Evolutionary conservation across 2,329 filamentous ascomycete species (phyloP).

Genomic region (Daldinia sp.): DNA sequence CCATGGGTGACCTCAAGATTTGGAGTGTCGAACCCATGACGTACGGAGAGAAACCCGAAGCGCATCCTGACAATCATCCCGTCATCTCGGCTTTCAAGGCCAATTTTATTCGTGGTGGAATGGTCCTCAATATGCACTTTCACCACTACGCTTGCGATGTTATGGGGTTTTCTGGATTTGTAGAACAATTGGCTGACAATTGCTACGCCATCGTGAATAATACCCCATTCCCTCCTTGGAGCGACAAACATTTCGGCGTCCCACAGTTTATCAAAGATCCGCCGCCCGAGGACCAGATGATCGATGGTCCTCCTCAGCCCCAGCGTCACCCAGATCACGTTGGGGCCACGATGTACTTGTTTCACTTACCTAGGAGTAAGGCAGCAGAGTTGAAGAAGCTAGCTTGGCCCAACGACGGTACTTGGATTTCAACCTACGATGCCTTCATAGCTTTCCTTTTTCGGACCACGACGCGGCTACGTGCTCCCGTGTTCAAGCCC

Average conservation of each 20-base stretch:
- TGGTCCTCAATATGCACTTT: constrained; percentile 53
- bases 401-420: constrained; percentile 44
- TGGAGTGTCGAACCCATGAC: constrained; percentile 49
- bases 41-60: constrained; percentile 52
- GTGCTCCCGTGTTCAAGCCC: constrained; percentile 47
- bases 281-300: constrained; percentile 40
- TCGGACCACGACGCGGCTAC: constrained; percentile 49
- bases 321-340: constrained; percentile 45
- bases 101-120: constrained; percentile 52
- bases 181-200: constrained; percentile 54
- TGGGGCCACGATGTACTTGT: constrained; percentile 45
- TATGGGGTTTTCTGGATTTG: constrained; percentile 52
- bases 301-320: constrained; percentile 46
- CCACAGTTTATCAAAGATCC: constrained; percentile 46
- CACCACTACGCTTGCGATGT: constrained; percentile 56
- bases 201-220: constrained; percentile 48
- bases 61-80: constrained; percentile 47
- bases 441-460: constrained; percentile 54
- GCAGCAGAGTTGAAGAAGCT: constrained; percentile 51
- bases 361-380: constrained; percentile 56
- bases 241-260: constrained; percentile 48
- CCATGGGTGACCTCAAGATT: constrained; percentile 35
- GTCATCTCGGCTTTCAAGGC: constrained; percentile 50
- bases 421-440: constrained; percentile 57
- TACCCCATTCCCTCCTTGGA: constrained; percentile 48